Evolutionary conservation across 805 yeast genomes (phyloP), one percentile per base, ranked within the genome.

Genomic region (Zygosaccharomyces bisporus): DNA sequence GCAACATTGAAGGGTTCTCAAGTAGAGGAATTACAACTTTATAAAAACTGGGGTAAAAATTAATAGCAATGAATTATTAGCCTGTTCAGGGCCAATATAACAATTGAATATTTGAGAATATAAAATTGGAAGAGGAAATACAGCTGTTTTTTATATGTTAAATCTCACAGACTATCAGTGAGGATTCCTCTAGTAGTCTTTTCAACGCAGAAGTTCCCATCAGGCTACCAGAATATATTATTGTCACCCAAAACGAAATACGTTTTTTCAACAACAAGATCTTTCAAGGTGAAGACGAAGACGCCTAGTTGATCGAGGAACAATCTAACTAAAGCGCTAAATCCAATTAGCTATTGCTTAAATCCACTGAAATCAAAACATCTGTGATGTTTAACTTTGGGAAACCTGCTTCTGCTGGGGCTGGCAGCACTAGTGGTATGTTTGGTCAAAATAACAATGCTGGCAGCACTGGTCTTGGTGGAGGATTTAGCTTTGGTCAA

Each of bases 351-450:
- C 29, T 29, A 4, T 35, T 18, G 23, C 13, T 35, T 20, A n/a
- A n/a, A 6, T 13, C 17, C 4, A 7, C 25, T n/a, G 6, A n/a
- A 35, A 10, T 21, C 21, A 9, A 17, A 14, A 12, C 18, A 12
- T 16, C 16, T 20, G 16, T 13, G 13, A 45, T 49, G 49, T 50
- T 44, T 14, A 36, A 45, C 34, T 51, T 45, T 30, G 42, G 39
- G 17, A 47, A 43, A 34, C 41, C 51, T 7, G 39, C 45, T 14
- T 39, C 53, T 14, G 43, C 52, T 14, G 46, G 52, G 3, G 47
- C 51, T 8, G 51, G 61, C 16, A 38, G 32, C 30, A 43, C 52
- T 6, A 41, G 67, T 24, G 71, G 73, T 4, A 51, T 69, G 27
- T 60, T 60, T 41, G 65, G 65, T n/a, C 54, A 54, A 35, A 51